Percentiles rank a stretch among this genome's conserved stretches.
Conservation (phyloP, 495 filamentous ascomycete genomes). For the Trichoderma erinaceum region DNA sequence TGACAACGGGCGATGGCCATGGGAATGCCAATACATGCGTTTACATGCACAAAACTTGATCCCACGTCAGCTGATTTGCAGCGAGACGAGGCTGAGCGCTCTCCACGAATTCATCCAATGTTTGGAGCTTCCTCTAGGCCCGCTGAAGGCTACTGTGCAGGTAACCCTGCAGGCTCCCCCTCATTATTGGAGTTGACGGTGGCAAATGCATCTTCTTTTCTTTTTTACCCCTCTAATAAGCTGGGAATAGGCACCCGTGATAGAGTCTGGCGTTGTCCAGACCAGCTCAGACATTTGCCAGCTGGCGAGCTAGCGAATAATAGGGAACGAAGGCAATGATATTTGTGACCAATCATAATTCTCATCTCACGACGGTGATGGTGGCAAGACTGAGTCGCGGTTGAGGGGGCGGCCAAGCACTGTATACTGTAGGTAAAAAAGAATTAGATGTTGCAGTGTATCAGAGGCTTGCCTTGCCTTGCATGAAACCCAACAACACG, state of each 20-base stretch:
- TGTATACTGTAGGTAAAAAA: not conserved
- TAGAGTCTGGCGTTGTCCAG: not conserved
- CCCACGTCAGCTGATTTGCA: conserved; percentile 14
- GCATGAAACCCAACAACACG: not conserved
- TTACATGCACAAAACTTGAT: not conserved
- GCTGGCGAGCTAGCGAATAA: not conserved
- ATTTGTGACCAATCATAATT: not conserved
- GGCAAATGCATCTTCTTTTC: not conserved
- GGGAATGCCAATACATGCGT: not conserved
- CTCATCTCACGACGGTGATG: not conserved
- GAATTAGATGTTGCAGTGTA: not conserved
- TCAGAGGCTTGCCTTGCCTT: not conserved
- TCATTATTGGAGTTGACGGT: not conserved
- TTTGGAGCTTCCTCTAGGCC: not conserved
- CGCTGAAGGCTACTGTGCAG: not conserved
- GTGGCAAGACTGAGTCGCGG: not conserved
- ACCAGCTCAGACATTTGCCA: not conserved
- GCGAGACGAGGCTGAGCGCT: conserved; percentile 7
- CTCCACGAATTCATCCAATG: not conserved
- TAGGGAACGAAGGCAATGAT: not conserved
- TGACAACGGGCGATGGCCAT: not conserved
- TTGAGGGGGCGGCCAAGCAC: not conserved
- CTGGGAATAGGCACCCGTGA: not conserved
- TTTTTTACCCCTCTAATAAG: not conserved
- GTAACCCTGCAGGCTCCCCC: not conserved